These are phyloP conservation scores for Podospora fimiseda DNA, from an alignment of 495 filamentous ascomycete species.

Conservation along the genomic window DNA sequence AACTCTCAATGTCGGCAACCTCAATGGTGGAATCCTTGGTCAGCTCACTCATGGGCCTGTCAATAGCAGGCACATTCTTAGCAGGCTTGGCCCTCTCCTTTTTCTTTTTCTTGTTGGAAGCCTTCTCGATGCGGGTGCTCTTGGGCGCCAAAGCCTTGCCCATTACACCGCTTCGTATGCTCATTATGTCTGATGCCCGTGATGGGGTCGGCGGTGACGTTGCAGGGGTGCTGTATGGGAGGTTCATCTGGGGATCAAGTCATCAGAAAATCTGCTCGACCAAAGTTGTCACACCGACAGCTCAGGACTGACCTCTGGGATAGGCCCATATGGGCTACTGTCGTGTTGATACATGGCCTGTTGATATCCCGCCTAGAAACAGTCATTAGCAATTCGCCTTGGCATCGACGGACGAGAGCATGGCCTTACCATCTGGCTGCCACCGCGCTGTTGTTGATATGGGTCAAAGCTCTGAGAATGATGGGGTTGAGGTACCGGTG, in stretches of 20 bases:
- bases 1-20: conserved; percentile 72
- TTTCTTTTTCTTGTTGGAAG: conserved; percentile 37
- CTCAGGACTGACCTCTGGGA: conserved; percentile 23
- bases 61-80: conserved; percentile 49
- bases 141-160: conserved; percentile 19
- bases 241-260: conserved; percentile 6
- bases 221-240: conserved; percentile 46
- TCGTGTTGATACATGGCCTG: conserved; percentile 32
- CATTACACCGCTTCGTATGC: conserved; percentile 35
- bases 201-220: conserved; percentile 45
- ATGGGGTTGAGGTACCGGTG: conserved; percentile 28
- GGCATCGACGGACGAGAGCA: background rate
- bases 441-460: conserved; percentile 21
- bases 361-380: conserved; percentile 26
- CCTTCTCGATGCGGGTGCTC: conserved; percentile 30
- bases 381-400: conserved; percentile 10
- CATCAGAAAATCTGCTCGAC: background rate
- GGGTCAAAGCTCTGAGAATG: conserved; percentile 15
- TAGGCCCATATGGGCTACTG: conserved; percentile 25
- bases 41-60: conserved; percentile 68
- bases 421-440: conserved; percentile 17
- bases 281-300: background rate
- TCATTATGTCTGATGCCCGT: conserved; percentile 29
- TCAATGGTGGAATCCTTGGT: conserved; percentile 58
- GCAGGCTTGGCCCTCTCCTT: conserved; percentile 48